Base-by-base conservation (phyloP, 257 asterid genomes). In the Mitragyna speciosa region DNA sequence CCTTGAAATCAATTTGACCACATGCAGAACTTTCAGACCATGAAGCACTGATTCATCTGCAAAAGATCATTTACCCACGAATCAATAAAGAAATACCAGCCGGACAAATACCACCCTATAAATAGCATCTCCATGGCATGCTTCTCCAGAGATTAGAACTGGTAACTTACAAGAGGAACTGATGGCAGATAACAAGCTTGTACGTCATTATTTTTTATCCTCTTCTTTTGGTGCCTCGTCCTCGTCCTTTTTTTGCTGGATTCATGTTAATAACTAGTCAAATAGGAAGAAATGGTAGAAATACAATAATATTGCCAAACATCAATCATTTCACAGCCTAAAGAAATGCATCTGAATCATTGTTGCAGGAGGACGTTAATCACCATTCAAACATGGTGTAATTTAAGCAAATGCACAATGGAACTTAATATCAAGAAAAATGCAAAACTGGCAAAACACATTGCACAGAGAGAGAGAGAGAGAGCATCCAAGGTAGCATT, bases 221-320 rank as follows among this genome's bases (percentile, higher is more conserved):
- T 90, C 95, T 49, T 92, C 96, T 84, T 92, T 85, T 5, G 87
- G 89, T 19, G 81, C 90, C 83, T 89, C 88, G 85, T 90, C 94
- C 77, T 93, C 96, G 36, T 88, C 90, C 79, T 88, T 85, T 76
- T 87, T 89, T 86, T 87, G 89, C 85, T 76, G 85, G 75, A 82
- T 72, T 67, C 74, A 78, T 26, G 51, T 16, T 39, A 33, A 51
- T 24, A 28, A 31, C 49, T 11, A 65, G 68, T 31, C n/a, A 70
- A 41, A 28, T 52, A 47, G 12, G 36, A 26, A 31, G 51, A 24
- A 39, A 69, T 67, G 12, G 58, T 2, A 41, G 20, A 45, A 1
- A 41, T 58, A 24, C 15, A 33, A n/a, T 26, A 59, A 2, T 15
- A 76, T 63, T 61, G 16, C 2, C 33, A 30, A 72, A 61, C 15